A percentile compares a stretch with the other conserved stretches of the same genome.
Conservation (phyloP, 23 red algal genomes). For the Gracilaria domingensis region DNA sequence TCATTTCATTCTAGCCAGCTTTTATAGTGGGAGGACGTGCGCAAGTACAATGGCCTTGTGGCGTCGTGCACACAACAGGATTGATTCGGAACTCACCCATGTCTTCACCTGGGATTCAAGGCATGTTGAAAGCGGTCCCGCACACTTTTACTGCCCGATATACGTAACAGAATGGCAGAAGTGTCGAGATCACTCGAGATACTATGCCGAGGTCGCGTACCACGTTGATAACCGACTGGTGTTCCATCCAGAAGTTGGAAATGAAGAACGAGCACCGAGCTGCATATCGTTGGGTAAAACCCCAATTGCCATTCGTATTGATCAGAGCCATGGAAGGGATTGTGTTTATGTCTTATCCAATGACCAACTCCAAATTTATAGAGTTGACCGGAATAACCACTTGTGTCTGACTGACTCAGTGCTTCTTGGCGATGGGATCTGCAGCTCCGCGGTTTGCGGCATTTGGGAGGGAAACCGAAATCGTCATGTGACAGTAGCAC, state of each 20-base stretch:
- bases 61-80: slow-evolving; percentile 11
- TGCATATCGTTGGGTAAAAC: background rate
- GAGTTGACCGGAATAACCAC: background rate
- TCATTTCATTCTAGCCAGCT: slow-evolving; percentile 37
- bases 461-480: slow-evolving; percentile 6
- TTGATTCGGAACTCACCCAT: slow-evolving; percentile 25
- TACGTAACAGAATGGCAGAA: slow-evolving; percentile 23
- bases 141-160: background rate
- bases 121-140: background rate
- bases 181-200: background rate
- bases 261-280: background rate
- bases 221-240: slow-evolving; percentile 7
- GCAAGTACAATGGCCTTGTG: slow-evolving; percentile 13
- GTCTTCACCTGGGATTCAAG: background rate
- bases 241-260: slow-evolving; percentile 12
- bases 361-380: slow-evolving; percentile 5
- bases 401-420: slow-evolving; percentile 20
- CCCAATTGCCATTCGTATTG: slow-evolving; percentile 11
- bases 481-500: slow-evolving; percentile 25
- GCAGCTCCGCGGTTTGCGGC: slow-evolving; percentile 15
- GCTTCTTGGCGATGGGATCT: background rate
- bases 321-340: slow-evolving; percentile 20
- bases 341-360: background rate
- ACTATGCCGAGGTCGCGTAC: slow-evolving; percentile 11
- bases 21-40: background rate